Base-by-base conservation (phyloP, 1,139 yeast genomes). In the Zygotorulaspora mrakii region DNA sequence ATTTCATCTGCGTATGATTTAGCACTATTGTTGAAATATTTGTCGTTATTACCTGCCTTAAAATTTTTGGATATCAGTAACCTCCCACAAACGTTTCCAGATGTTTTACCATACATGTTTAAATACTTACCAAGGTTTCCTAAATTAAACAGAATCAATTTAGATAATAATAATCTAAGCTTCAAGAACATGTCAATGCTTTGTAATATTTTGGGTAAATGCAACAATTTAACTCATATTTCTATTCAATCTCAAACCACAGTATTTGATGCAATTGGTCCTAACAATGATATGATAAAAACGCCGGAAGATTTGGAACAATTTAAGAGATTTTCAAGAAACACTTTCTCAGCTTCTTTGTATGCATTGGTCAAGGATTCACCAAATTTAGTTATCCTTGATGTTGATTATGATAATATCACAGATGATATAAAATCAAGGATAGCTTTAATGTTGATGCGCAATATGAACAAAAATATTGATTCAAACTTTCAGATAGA, bases 361-460 rank as follows among this genome's bases (percentile, higher is more conserved):
- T 82, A 86, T 51, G 74, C 81, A 7, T 82, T 94, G 1, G 79
- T 84, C 3, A 80, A 81, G 55, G 65, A 72, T 24, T 81, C 94
- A 0, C 68, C 68, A 21, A 71, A 83, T 3, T 68, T 89, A 18
- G 78, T 78, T 49, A 78, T 82, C 1, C 65, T 89, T 38, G 95
- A 86, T 52, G 66, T 86, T 39, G 95, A 87, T 55, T 75, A 77
- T 49, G 83, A 76, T 37, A 63, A 73, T 44, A 73, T 86, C 42
- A 76, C 85, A 12, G 88, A 82, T 47, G 79, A 78, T 47, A 69
- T 88, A 35, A 76, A 83, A 20, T 84, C 88, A 29, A 75, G 89
- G 59, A 77, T 88, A 47, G 94, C 94, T 0, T 76, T 84, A 45
- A 82, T 83, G 56, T 70, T 89, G 54, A 80, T 88, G 82, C 75